Conservation (phyloP, 2,329 filamentous ascomycete species). For the Diaporthe caulivora region DNA sequence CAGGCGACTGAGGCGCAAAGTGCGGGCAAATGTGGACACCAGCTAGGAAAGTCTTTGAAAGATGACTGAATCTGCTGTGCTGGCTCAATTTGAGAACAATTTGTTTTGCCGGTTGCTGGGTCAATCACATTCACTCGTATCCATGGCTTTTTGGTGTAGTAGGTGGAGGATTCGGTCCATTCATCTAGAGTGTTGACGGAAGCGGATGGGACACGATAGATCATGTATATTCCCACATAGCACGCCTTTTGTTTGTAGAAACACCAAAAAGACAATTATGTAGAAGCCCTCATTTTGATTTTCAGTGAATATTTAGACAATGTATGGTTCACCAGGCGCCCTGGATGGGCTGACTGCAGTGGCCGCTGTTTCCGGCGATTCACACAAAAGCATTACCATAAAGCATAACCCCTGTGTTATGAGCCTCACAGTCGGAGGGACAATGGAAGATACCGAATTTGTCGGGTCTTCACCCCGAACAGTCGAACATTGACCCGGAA, state of each 20-base stretch:
- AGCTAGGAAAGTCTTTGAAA: not conserved
- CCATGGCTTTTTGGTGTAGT: not conserved
- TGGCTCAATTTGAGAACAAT: not conserved
- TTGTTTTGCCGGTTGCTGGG: rapidly evolving
- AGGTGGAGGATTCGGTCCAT: not conserved
- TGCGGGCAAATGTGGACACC: not conserved
- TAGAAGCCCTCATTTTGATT: not conserved
- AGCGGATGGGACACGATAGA: not conserved
- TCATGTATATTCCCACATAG: no score
- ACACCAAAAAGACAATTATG: not conserved
- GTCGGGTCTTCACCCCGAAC: not conserved
- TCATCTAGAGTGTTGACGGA: not conserved
- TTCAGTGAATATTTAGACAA: rapidly evolving
- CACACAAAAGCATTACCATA: no score
- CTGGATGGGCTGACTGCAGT: not conserved
- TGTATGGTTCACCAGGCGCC: not conserved
- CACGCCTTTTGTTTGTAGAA: not conserved
- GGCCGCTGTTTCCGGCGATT: not conserved
- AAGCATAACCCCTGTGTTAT: not conserved
- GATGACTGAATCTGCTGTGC: not conserved
- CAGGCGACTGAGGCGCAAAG: not conserved
- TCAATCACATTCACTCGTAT: not conserved
- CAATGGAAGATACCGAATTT: not conserved
- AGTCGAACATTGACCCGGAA: not conserved
- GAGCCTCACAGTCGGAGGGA: not conserved